phyloP scores from a whole-genome alignment of 805 yeast species.

The Zygosaccharomyces bisporus region DNA sequence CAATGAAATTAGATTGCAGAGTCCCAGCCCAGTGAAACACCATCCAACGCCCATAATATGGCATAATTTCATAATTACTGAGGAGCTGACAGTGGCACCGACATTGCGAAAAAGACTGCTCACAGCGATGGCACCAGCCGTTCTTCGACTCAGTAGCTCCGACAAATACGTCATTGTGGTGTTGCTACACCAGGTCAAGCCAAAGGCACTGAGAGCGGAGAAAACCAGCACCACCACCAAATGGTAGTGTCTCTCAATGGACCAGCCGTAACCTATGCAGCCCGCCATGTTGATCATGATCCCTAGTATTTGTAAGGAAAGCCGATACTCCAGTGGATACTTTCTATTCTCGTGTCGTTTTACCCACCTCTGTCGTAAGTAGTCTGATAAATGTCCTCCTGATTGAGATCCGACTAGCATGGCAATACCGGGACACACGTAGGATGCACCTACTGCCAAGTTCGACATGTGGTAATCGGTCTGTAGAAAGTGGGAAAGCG shows the following conservation, averaged over 20 bases:
- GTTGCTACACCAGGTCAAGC: conserved; percentile 54
- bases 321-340: conserved; percentile 45
- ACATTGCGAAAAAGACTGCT: conserved; percentile 51
- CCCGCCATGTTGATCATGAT: conserved; percentile 43
- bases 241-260: conserved; percentile 40
- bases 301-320: conserved; percentile 44
- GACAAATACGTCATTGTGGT: conserved; percentile 52
- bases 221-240: conserved; percentile 42
- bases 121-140: conserved; percentile 52
- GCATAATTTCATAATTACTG: conserved; percentile 38
- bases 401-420: conserved; percentile 46
- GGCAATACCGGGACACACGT: conserved; percentile 51
- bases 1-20: conserved; percentile 32
- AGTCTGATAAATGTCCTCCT: conserved; percentile 49
- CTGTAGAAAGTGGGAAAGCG: conserved; percentile 43
- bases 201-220: conserved; percentile 47
- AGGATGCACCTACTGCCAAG: conserved; percentile 43
- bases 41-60: conserved; percentile 46
- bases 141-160: conserved; percentile 47
- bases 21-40: conserved; percentile 52
- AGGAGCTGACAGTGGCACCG: conserved; percentile 53
- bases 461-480: conserved; percentile 38
- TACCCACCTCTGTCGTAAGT: conserved; percentile 32
- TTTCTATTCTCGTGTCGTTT: conserved; percentile 29
- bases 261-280: conserved; percentile 52